Evolutionary conservation across 306 rosid species (phyloP).

Genomic region (Senna tora): DNA sequence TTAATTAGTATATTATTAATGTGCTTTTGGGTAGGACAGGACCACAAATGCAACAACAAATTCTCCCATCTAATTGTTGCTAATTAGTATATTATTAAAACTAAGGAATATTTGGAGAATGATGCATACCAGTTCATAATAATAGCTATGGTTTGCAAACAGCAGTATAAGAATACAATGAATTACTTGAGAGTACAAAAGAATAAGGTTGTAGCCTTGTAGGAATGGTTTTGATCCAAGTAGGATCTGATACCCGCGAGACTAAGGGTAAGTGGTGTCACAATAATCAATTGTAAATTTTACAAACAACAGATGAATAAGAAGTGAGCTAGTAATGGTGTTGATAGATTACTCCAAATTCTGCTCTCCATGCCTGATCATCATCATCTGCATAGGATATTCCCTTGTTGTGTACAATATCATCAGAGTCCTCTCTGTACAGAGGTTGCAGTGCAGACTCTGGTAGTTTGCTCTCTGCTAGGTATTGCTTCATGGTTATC

Average conservation of each 20-base stretch:
- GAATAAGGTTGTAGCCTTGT: background rate
- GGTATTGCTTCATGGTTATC: conserved; percentile 88
- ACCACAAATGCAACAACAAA: no score
- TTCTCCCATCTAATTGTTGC: no score
- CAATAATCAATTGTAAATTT: background rate
- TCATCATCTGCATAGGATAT: conserved; percentile 53
- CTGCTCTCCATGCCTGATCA: conserved; percentile 94
- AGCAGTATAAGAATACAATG: no score
- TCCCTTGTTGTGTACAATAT: conserved; percentile 42
- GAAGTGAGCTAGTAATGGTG: conserved; percentile 71
- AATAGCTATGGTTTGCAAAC: no score
- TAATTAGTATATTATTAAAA: no score
- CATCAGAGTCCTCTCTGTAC: conserved; percentile 62
- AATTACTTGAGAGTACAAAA: conserved; percentile 24
- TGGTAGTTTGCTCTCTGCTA: conserved; percentile 88
- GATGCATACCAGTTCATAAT: no score
- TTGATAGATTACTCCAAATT: conserved; percentile 96
- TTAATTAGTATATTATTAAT: no score
- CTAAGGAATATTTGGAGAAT: no score
- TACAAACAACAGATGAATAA: background rate
- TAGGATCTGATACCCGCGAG: conserved; percentile 41
- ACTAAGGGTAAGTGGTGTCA: background rate
- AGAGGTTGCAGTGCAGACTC: conserved; percentile 78
- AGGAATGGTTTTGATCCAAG: conserved; percentile 43
- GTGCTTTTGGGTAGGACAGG: no score